Evolutionary conservation across 805 yeast species (phyloP), one percentile per base, ranked within the genome.

Genomic region (Saccharomycopsis olivae): DNA sequence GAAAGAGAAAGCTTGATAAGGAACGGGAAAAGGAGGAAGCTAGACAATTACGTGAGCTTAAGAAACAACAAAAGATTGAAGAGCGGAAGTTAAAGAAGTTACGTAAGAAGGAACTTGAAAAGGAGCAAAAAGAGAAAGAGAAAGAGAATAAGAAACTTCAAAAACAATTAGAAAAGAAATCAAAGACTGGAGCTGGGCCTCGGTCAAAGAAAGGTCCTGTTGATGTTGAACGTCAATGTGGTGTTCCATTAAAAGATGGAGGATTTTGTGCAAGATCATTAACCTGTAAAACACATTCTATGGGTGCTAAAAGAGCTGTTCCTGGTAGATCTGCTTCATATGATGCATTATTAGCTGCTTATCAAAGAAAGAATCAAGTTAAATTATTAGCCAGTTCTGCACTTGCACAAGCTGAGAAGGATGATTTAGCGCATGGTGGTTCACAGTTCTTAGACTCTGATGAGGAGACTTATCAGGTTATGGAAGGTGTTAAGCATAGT

Each of bases 291-390:
- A 87, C 96, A 0, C 98, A 92, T 60, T 85, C 97, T 1, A 88
- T 92, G 96, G 96, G 96, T 25, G 95, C 96, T 20, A 92, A 92
- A 53, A 73, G 98, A 51, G 88, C 95, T 1, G 98, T 92, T 16
- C 77, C 75, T 14, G 98, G 98, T 9, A 71, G 98, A 51, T 78
- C 94, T 27, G 88, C 92, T 5, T 87, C 96, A 1, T 92, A 87
- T 60, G 98, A 92, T 57, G 77, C 75, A 21, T 64, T 92, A 39
- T 65, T 92, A 41, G 86, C 88, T 16, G 88, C 86, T 14, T 88
- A 89, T 55, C 98, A 92, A 62, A 78, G 87, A 51, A 75, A 85
- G 51, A 89, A 89, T 56, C 96, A 92, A 59, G 89, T 94, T 28
- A 87, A 85, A 56, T 66, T 82, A 44, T 94, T 88, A 2, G 84